phyloP scores from a whole-genome alignment of 352 stramenopile species.

The Ophiocytium majus region DNA sequence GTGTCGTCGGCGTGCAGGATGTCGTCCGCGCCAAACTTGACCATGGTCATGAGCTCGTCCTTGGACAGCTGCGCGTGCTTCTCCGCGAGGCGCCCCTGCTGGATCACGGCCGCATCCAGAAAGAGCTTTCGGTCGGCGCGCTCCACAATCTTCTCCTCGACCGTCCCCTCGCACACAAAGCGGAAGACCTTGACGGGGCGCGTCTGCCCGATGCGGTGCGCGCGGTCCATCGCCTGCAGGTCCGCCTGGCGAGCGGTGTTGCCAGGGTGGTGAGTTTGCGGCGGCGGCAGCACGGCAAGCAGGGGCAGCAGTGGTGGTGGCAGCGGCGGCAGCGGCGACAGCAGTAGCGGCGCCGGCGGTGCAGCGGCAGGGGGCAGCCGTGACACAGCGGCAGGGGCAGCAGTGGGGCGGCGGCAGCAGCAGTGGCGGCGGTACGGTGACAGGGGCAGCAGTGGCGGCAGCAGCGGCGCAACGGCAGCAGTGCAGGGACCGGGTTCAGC shows the following conservation, averaged over 20 bases:
- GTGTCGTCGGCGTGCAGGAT: slow-evolving; percentile 65
- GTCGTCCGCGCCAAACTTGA: slow-evolving; percentile 75
- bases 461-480: too few species aligned
- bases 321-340: too few species aligned
- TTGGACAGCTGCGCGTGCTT: slow-evolving; percentile 77
- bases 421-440: too few species aligned
- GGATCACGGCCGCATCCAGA: slow-evolving; percentile 97
- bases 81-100: slow-evolving; percentile 88
- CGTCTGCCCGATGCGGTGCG: slow-evolving; percentile 98
- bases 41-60: slow-evolving; percentile 96
- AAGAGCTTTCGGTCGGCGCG: slow-evolving; percentile 96
- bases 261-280: too few species aligned
- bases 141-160: slow-evolving; percentile 97
- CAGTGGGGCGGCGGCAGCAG: too few species aligned
- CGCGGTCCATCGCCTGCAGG: slow-evolving; percentile 91
- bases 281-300: too few species aligned
- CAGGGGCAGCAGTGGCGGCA: too few species aligned
- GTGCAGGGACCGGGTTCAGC: too few species aligned
- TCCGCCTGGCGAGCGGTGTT: slow-evolving; percentile 62
- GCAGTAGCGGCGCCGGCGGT: too few species aligned
- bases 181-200: slow-evolving; percentile 95
- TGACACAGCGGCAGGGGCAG: too few species aligned
- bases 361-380: too few species aligned
- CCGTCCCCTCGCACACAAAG: slow-evolving; percentile 97
- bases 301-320: background rate